Conservation (phyloP, 352 stramenopile genomes). For the Phytophthora europaea region DNA sequence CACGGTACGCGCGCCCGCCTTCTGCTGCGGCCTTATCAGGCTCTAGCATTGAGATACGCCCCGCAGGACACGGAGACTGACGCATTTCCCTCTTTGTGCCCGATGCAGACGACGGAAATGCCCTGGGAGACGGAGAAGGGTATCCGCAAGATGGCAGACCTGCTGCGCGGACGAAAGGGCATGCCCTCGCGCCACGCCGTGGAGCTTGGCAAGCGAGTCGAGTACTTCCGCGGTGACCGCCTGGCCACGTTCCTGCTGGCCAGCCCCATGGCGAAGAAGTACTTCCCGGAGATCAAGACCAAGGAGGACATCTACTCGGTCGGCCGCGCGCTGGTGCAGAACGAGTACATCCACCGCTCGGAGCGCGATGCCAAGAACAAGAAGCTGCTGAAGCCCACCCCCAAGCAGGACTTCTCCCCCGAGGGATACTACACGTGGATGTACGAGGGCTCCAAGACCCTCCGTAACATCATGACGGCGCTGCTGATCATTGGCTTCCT, state of each 20-base stretch:
- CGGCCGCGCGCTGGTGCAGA: constrained; percentile 75
- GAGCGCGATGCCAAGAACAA: constrained; percentile 89
- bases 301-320: constrained; percentile 86
- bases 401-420: constrained; percentile 94
- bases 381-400: constrained; percentile 83
- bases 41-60: constrained; percentile 6
- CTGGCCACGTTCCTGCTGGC: constrained; percentile 84
- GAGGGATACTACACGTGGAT: constrained; percentile 99
- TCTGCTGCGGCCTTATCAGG: neutral
- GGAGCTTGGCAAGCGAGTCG: constrained; percentile 92
- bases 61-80: constrained; percentile 20
- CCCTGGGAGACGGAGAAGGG: constrained; percentile 83
- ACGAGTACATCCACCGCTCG: constrained; percentile 91
- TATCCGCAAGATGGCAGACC: constrained; percentile 84
- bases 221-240: constrained; percentile 94
- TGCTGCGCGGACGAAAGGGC: constrained; percentile 86
- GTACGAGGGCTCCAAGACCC: constrained; percentile 98
- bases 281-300: constrained; percentile 82
- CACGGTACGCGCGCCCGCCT: constrained; percentile 25
- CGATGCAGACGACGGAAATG: constrained; percentile 51
- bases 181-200: constrained; percentile 92
- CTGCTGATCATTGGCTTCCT: constrained; percentile 98
- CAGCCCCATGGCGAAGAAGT: constrained; percentile 82
- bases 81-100: constrained; percentile 2
- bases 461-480: constrained; percentile 98